Evolutionary conservation across 805 yeast genomes (phyloP), one percentile per base, ranked within the genome.

Genomic region (Candida arabinofermentans): DNA sequence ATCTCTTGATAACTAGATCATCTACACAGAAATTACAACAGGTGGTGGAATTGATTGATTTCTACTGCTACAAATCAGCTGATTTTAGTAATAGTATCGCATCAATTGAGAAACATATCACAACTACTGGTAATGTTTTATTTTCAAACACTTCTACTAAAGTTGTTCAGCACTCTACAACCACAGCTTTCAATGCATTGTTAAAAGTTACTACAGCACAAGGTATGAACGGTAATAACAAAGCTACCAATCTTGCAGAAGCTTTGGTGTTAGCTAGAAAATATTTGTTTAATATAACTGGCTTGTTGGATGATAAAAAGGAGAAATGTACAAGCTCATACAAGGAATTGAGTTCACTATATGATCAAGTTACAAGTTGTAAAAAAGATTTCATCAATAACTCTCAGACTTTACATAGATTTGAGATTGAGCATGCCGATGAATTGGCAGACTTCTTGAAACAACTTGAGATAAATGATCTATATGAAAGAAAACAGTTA

Each of bases 211-310:
- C 43, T 14, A 40, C 41, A n/a, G 27, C 27, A 13, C 55, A 51
- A 34, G 49, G 48, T 10, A 17, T n/a, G 2, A 37, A 37, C 27
- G 48, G 48, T 3, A 19, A 21, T 5, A 34, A 26, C 4, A 44
- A 34, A 24, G 18, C 34, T 6, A 34, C 24, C 16, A 14, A 9
- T 3, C 27, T 48, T 17, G 31, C 29, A 8, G 41, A 42, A 4
- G 40, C 40, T 9, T 40, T 48, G 18, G 26, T 48, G n/a, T 42
- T 52, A 9, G 51, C 51, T 8, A 38, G 49, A 39, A 41, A 40
- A 19, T 42, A 48, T 17, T 17, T 50, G 8, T 44, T 48, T 37
- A 40, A 39, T 18, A 36, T 48, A 12, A 13, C 27, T 2, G 29
- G 27, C 13, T 26, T 34, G 9, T 16, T 50, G 31, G 31, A 34